Conservation (phyloP, 2,329 filamentous ascomycete genomes). For the Bipolaris zeicola region DNA sequence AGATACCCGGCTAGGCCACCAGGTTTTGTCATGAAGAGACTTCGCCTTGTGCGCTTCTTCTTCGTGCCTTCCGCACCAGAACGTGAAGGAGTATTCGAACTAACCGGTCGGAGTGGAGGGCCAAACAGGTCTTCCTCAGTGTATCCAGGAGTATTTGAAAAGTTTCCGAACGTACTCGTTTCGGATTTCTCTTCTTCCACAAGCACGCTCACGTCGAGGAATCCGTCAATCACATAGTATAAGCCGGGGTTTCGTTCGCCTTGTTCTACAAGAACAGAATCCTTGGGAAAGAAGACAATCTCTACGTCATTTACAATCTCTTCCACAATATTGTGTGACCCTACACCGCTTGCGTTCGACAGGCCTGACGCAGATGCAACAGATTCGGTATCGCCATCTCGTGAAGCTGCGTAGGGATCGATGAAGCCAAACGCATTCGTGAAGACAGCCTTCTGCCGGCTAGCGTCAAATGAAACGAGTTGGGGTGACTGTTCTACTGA, state of each 20-base stretch:
- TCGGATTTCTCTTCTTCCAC: conserved; percentile 64
- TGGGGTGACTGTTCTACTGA: conserved; percentile 87
- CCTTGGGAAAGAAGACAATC: conserved; percentile 96
- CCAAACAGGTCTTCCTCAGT: conserved; percentile 47
- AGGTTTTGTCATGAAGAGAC: conserved; percentile 89
- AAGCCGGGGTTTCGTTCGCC: conserved; percentile 95
- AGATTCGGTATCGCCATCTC: conserved; percentile 86
- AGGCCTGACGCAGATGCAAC: conserved; percentile 62
- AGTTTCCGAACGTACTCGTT: conserved; percentile 52
- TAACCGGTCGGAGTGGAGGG: conserved; percentile 31
- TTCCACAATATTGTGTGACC: conserved; percentile 69
- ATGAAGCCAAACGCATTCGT: conserved; percentile 91
- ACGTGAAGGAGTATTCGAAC: conserved; percentile 32
- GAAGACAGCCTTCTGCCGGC: conserved; percentile 78
- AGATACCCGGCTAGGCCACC: conserved; percentile 94
- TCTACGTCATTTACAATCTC: conserved; percentile 92
- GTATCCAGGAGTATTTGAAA: conserved; percentile 41
- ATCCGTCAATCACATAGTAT: conserved; percentile 97
- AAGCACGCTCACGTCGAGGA: conserved; percentile 90
- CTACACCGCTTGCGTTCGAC: conserved; percentile 59
- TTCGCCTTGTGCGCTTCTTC: conserved; percentile 65
- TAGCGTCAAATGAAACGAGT: conserved; percentile 81
- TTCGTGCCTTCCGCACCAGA: conserved; percentile 42
- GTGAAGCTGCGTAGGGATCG: conserved; percentile 76
- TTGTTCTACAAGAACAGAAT: conserved; percentile 92